Evolutionary conservation across 2,329 filamentous ascomycete species (phyloP).

Genomic region (Fusarium sp.): DNA sequence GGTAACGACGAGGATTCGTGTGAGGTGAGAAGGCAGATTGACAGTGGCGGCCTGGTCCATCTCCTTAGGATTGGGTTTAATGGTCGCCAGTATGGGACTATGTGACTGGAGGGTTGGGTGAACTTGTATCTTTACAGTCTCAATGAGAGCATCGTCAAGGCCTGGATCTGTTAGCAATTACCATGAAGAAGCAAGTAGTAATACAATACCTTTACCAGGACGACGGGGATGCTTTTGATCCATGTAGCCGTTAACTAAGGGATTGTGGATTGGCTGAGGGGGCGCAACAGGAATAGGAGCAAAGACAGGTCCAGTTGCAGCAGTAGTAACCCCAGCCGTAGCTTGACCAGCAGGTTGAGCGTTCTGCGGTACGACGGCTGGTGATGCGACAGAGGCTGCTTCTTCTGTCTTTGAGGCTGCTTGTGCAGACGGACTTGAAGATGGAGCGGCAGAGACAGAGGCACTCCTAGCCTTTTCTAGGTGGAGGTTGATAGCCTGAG

Average conservation of each 20-base stretch:
- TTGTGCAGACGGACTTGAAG: slow-evolving; percentile 60
- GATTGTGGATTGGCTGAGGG: slow-evolving; percentile 46
- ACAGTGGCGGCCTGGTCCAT: slow-evolving; percentile 80
- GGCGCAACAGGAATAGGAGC: slow-evolving; percentile 36
- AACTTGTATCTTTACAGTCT: slow-evolving; percentile 73
- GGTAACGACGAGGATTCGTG: slow-evolving; percentile 77
- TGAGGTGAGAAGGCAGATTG: slow-evolving; percentile 74
- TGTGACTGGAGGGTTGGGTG: slow-evolving; percentile 74
- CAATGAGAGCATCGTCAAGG: slow-evolving; percentile 73
- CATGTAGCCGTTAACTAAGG: slow-evolving; percentile 50
- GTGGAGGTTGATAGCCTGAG: slow-evolving; percentile 30
- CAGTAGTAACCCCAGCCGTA: slow-evolving; percentile 5
- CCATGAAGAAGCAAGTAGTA: too few relatives aligned
- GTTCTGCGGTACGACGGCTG: slow-evolving; percentile 33
- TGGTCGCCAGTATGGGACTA: slow-evolving; percentile 70
- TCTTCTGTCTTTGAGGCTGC: slow-evolving; percentile 55
- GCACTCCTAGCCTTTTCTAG: slow-evolving; percentile 58
- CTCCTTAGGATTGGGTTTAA: slow-evolving; percentile 74
- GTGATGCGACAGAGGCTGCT: slow-evolving; percentile 40
- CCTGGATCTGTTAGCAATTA: slow-evolving; percentile 55
- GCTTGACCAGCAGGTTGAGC: slow-evolving; percentile 38
- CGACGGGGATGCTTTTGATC: slow-evolving; percentile 56
- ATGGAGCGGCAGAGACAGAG: slow-evolving; percentile 54
- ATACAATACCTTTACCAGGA: slow-evolving; percentile 57
- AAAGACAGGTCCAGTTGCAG: slow-evolving; percentile 14